Conservation (phyloP, 2,329 filamentous ascomycete genomes). For the Sclerotinia subarctica region DNA sequence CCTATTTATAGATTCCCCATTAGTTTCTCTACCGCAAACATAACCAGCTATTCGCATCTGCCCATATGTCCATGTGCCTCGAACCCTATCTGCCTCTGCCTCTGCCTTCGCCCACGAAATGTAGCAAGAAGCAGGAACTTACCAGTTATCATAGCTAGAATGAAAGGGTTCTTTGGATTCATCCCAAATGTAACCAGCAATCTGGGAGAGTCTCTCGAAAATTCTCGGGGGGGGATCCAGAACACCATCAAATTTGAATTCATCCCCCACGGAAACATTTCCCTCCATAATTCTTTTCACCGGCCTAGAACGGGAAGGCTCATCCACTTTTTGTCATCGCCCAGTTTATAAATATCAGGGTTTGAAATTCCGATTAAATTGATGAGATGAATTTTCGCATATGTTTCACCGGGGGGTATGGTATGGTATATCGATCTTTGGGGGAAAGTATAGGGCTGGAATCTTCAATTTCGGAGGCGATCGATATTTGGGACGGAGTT, state of each 20-base stretch:
- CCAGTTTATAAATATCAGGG: conserved; percentile 23
- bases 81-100: background rate
- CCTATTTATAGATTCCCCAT: conserved; percentile 41
- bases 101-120: background rate
- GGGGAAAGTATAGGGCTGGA: background rate
- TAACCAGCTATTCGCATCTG: background rate
- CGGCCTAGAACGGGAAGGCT: background rate
- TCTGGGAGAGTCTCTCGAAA: conserved; percentile 68
- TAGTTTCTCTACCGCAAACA: background rate
- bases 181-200: conserved; percentile 75
- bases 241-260: conserved; percentile 43
- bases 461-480: conserved; percentile 9
- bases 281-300: conserved; percentile 32
- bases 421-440: background rate
- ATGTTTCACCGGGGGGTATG: background rate
- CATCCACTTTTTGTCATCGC: conserved; percentile 8
- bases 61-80: background rate
- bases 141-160: conserved; percentile 86
- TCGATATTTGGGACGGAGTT: conserved; percentile 1
- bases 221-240: conserved; percentile 65
- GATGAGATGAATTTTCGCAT: background rate
- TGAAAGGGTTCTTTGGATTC: conserved; percentile 57
- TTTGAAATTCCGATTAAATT: background rate
- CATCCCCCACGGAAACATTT: conserved; percentile 29
- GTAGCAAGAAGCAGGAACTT: conserved; percentile 31